Percentiles rank a stretch among this genome's conserved stretches.
Conservation (phyloP, 805 yeast genomes). For the Teunomyces tritomae region DNA sequence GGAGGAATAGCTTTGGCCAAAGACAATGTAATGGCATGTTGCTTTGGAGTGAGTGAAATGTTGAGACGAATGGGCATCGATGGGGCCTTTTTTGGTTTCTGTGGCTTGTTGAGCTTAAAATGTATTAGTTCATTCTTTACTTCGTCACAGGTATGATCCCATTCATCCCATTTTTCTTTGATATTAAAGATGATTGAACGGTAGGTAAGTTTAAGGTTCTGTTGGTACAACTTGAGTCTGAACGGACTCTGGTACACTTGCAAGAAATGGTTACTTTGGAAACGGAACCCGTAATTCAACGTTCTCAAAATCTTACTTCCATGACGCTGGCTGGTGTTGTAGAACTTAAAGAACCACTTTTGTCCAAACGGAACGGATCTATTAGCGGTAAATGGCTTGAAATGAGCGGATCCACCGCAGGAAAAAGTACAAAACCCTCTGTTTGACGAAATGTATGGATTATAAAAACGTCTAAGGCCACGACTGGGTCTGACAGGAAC, state of each 20-base stretch:
- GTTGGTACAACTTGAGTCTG: constrained; percentile 18
- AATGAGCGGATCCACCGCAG: constrained; percentile 3
- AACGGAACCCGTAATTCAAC: constrained; percentile 16
- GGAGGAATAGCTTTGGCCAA: constrained; percentile 20
- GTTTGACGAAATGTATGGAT: background rate
- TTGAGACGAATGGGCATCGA: constrained; percentile 21
- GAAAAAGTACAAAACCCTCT: constrained; percentile 4
- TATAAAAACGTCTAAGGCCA: constrained; percentile 3
- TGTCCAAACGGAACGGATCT: constrained; percentile 2
- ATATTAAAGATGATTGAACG: constrained; percentile 15
- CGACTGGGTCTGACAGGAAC: constrained; percentile 24
- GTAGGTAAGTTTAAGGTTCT: constrained; percentile 18
- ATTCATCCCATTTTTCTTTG: constrained; percentile 3
- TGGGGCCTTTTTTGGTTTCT: background rate
- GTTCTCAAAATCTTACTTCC: constrained; percentile 1
- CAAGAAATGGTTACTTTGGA: constrained; percentile 17
- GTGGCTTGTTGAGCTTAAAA: background rate
- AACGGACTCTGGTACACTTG: constrained; percentile 19
- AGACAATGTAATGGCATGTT: constrained; percentile 18
- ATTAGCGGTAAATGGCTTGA: constrained; percentile 9
- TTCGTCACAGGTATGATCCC: background rate
- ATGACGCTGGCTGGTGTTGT: constrained; percentile 7
- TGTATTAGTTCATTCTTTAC: background rate
- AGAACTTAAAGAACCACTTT: constrained; percentile 12
- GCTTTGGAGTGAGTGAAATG: constrained; percentile 25